Evolutionary conservation across 495 filamentous ascomycete species (phyloP).

Genomic region (Tuber aestivum): DNA sequence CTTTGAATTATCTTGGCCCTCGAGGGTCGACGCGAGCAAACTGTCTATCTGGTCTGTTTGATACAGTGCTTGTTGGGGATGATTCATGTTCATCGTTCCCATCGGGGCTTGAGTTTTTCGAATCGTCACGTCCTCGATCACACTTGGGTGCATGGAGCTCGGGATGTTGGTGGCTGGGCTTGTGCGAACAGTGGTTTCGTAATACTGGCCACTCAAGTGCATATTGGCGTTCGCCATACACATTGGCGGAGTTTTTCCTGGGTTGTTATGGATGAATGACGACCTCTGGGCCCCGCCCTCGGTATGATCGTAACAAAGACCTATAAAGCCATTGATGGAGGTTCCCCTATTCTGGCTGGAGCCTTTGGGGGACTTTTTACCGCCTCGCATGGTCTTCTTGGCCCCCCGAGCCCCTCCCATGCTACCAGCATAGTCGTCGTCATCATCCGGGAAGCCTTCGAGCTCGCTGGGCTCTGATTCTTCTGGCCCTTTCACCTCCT

Average conservation of each 20-base stretch:
- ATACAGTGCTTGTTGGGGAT: constrained; percentile 21
- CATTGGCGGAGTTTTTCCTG: constrained; percentile 54
- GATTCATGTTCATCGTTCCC: constrained; percentile 19
- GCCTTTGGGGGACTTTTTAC: constrained; percentile 40
- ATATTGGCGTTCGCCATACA: constrained; percentile 52
- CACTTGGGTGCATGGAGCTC: constrained; percentile 42
- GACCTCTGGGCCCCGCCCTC: constrained; percentile 49
- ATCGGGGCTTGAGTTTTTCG: constrained; percentile 47
- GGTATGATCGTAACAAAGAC: constrained; percentile 29
- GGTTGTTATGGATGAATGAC: constrained; percentile 58
- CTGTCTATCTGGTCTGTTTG: constrained; percentile 21
- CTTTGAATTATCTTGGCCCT: constrained; percentile 40
- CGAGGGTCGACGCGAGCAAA: constrained; percentile 17
- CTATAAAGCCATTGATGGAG: constrained; percentile 44
- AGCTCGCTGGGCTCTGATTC: constrained; percentile 44
- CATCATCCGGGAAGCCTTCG: constrained; percentile 40
- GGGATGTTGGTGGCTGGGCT: constrained; percentile 42
- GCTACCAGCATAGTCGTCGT: constrained; percentile 39
- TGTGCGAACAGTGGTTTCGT: constrained; percentile 53
- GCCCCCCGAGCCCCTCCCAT: constrained; percentile 37
- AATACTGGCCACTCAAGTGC: constrained; percentile 52
- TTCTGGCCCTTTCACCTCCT: constrained; percentile 48
- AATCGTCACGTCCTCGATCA: constrained; percentile 52
- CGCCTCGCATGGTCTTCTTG: constrained; percentile 28
- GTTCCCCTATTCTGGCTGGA: constrained; percentile 41